These are phyloP conservation scores for Emericellopsis cladophorae DNA, from an alignment of 2,329 filamentous ascomycete species.

Conservation along the genomic window DNA sequence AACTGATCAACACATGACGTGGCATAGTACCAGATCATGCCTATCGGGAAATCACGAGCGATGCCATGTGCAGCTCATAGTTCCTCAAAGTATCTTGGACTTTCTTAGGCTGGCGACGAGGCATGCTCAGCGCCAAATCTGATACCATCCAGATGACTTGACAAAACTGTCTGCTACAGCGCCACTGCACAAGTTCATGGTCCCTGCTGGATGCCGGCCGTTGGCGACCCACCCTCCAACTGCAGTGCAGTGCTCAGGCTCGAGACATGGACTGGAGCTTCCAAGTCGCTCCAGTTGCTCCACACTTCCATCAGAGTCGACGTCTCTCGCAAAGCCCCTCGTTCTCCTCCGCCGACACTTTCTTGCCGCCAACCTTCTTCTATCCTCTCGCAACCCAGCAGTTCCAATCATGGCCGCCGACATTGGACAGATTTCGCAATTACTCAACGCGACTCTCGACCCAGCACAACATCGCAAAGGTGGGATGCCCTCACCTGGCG, in stretches of 20 bases:
- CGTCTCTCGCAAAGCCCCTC: neutral
- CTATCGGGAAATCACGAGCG: neutral
- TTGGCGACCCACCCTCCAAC: no score
- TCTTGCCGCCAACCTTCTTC: slow-evolving; percentile 2
- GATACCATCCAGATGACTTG: no score
- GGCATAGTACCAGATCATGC: neutral
- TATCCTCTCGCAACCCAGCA: slow-evolving; percentile 2
- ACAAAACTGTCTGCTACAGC: no score
- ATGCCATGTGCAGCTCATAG: neutral
- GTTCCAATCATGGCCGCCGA: slow-evolving; percentile 40
- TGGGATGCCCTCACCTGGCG: slow-evolving; percentile 23
- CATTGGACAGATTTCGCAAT: slow-evolving; percentile 55
- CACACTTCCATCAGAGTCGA: no score
- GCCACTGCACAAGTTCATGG: no score
- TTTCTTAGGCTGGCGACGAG: no score
- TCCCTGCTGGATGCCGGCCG: no score
- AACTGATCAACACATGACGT: neutral
- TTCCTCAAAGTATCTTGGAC: neutral
- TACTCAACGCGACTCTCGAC: slow-evolving; percentile 85
- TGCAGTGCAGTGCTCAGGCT: no score
- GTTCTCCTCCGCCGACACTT: slow-evolving; percentile 5
- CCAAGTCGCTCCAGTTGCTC: no score
- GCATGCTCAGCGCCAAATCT: no score
- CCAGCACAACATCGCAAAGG: slow-evolving; percentile 82
- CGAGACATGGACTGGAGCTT: no score